These are phyloP conservation scores for Sarcodon sp. DNA, from an alignment of 768 basidiomycete genomes.

Conservation along the genomic window DNA sequence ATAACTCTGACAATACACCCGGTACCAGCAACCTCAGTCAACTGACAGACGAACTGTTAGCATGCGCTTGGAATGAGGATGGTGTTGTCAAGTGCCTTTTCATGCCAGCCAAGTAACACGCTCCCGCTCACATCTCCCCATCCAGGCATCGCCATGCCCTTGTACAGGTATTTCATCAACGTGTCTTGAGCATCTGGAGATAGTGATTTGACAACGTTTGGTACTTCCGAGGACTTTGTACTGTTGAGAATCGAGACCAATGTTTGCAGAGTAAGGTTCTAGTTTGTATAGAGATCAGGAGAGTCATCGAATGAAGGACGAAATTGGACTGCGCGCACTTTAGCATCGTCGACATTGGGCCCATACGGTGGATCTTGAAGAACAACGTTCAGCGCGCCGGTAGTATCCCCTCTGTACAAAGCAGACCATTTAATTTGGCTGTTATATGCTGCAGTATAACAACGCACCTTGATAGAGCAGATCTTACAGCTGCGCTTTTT, in stretches of 20 bases:
- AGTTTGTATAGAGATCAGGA: background rate
- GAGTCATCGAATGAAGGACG: background rate
- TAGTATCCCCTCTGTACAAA: conserved; percentile 54
- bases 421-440: background rate
- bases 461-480: conserved; percentile 60
- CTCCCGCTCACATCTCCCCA: conserved; percentile 53
- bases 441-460: background rate
- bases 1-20: conserved; percentile 89
- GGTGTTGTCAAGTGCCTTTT: conserved; percentile 52
- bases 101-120: conserved; percentile 83
- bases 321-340: conserved; percentile 35
- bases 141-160: conserved; percentile 72
- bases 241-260: conserved; percentile 88
- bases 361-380: conserved; percentile 85
- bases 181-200: conserved; percentile 73
- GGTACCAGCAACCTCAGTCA: conserved; percentile 88
- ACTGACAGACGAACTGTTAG: conserved; percentile 26
- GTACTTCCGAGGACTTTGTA: conserved; percentile 82
- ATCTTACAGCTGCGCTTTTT: conserved; percentile 59
- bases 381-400: conserved; percentile 56
- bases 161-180: conserved; percentile 97
- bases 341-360: conserved; percentile 77
- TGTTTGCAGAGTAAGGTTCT: conserved; percentile 72
- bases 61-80: background rate
- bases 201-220: conserved; percentile 57